A percentile compares a stretch with the other conserved stretches of the same genome.
phyloP scores from a whole-genome alignment of 495 filamentous ascomycete species.

The Aspergillus sclerotioniger region DNA sequence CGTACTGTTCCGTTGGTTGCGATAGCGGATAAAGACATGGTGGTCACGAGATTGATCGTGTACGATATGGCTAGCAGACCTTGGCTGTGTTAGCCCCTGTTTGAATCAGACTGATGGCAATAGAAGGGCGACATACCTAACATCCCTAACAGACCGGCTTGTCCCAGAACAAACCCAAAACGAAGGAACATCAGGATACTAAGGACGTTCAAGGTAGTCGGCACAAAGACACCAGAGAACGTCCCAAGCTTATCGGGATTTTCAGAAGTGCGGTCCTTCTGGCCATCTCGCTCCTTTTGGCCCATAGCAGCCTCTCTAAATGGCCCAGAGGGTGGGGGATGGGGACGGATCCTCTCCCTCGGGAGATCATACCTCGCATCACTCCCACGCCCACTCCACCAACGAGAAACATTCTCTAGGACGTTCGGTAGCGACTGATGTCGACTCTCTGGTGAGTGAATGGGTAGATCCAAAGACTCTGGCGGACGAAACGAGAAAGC shows the following conservation, averaged over 20 bases:
- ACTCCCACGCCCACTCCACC: conserved; percentile 24
- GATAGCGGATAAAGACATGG: conserved; percentile 82
- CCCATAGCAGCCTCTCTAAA: conserved; percentile 29
- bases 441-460: conserved; percentile 16
- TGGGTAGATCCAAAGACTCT: conserved; percentile 28
- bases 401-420: conserved; percentile 26
- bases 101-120: neutral
- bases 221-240: conserved; percentile 80
- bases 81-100: conserved; percentile 27
- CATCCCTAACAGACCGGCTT: conserved; percentile 76
- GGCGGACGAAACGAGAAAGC: conserved; percentile 29
- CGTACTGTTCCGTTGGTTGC: conserved; percentile 88
- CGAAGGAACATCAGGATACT: conserved; percentile 92
- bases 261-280: conserved; percentile 47
- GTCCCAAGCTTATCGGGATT: conserved; percentile 64
- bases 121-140: conserved; percentile 54
- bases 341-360: conserved; percentile 11
- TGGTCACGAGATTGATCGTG: conserved; percentile 77
- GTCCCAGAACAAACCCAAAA: conserved; percentile 77
- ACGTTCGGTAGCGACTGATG: conserved; percentile 26
- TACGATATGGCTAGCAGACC: conserved; percentile 72
- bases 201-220: conserved; percentile 82
- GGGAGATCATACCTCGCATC: conserved; percentile 13
- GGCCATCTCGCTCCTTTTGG: conserved; percentile 36
- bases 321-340: conserved; percentile 24